A percentile compares a stretch with the other conserved stretches of the same genome.
These are phyloP conservation scores for Annulohypoxylon moriforme DNA, from an alignment of 495 filamentous ascomycete species.

Conservation along the genomic window DNA sequence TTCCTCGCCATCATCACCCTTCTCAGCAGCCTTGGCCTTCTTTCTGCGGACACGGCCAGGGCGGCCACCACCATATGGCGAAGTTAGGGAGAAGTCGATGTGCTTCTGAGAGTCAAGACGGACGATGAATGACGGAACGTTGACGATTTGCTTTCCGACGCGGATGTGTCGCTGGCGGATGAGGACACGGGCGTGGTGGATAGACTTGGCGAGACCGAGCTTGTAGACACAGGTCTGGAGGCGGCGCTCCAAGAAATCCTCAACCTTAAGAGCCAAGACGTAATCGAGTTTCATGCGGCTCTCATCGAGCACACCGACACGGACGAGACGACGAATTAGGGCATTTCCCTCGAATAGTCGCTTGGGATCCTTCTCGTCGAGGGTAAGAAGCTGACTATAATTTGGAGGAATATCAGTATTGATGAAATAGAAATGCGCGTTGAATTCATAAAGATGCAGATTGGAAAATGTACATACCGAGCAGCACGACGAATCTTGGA, in stretches of 20 bases:
- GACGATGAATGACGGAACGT: conserved; percentile 98
- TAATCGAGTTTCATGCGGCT: conserved; percentile 99
- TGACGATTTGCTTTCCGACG: conserved; percentile 99
- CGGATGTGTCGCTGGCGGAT: conserved; percentile 99
- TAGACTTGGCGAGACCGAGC: conserved; percentile 98
- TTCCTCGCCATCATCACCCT: conserved; percentile 84
- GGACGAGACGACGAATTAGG: conserved; percentile 99
- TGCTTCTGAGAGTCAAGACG: conserved; percentile 99
- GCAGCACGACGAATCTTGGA: conserved; percentile 99
- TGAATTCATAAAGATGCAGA: neutral
- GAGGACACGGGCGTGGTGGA: conserved; percentile 99
- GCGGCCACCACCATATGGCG: conserved; percentile 96
- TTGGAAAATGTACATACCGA: conserved; percentile 75
- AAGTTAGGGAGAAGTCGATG: conserved; percentile 98
- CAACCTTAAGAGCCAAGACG: conserved; percentile 96
- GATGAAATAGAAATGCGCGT: neutral
- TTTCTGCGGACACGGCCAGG: conserved; percentile 97
- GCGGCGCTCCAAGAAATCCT: conserved; percentile 99
- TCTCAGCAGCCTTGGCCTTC: conserved; percentile 97
- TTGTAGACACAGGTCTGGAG: conserved; percentile 99
- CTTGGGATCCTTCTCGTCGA: conserved; percentile 99
- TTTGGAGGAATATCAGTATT: conserved; percentile 24
- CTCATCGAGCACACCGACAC: conserved; percentile 99
- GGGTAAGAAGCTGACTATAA: conserved; percentile 94
- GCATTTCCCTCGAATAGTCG: conserved; percentile 99